phyloP scores from a whole-genome alignment of 331 rosid species.

The Phaseolus coccineus region DNA sequence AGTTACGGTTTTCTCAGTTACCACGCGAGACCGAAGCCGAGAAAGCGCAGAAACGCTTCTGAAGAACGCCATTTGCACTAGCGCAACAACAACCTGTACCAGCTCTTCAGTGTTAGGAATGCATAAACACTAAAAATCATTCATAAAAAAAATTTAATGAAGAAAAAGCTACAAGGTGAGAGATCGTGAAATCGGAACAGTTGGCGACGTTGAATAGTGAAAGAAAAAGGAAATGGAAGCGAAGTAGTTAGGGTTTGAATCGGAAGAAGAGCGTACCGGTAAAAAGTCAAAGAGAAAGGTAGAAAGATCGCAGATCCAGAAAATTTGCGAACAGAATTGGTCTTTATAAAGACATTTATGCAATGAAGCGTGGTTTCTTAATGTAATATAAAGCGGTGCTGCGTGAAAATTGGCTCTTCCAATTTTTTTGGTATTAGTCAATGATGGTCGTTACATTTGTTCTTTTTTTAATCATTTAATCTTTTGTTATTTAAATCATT shows the following conservation, averaged over 20 bases:
- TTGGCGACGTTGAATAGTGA: not conserved
- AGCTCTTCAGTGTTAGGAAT: constrained; percentile 28
- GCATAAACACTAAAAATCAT: not conserved
- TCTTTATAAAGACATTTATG: constrained; percentile 16
- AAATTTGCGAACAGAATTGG: constrained; percentile 34
- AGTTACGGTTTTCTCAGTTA: constrained; percentile 40
- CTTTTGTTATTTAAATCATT: too few species aligned
- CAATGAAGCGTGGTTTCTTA: not conserved
- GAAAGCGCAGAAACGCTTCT: constrained; percentile 76
- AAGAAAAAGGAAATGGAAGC: not conserved
- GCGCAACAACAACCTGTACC: constrained; percentile 42
- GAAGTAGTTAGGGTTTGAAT: constrained; percentile 8
- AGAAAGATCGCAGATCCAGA: constrained; percentile 37
- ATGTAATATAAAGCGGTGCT: not conserved
- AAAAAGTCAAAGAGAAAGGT: constrained; percentile 18
- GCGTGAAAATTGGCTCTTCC: not conserved
- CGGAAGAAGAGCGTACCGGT: constrained; percentile 15
- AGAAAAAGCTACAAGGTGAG: not conserved
- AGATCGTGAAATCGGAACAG: constrained; percentile 24
- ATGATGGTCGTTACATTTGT: too few species aligned
- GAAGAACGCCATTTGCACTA: constrained; percentile 76
- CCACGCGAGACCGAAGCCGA: constrained; percentile 83
- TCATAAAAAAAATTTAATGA: not conserved
- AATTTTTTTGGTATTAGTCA: too few species aligned
- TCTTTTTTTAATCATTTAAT: too few species aligned